phyloP scores from a whole-genome alignment of 2,329 filamentous ascomycete genomes.

The Clonostachys chloroleuca region DNA sequence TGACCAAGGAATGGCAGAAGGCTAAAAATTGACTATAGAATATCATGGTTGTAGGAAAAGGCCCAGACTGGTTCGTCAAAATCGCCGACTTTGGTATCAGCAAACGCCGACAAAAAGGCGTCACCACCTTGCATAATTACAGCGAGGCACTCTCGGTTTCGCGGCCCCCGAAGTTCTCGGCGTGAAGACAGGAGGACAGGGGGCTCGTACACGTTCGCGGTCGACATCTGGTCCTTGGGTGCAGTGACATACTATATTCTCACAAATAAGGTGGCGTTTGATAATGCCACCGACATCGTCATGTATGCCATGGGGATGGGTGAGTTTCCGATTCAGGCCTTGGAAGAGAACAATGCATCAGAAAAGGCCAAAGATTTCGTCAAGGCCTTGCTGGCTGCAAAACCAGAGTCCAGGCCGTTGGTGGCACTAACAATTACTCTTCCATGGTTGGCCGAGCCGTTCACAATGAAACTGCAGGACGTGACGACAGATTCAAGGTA shows the following conservation, averaged over 20 bases:
- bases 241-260: not conserved
- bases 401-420: not conserved
- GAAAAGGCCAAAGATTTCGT: not conserved
- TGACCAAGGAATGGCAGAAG: slow-evolving; percentile 4
- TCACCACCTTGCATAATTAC: not conserved
- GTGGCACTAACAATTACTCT: not conserved
- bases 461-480: too few species aligned
- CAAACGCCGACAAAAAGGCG: slow-evolving; percentile 6
- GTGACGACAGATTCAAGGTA: too few species aligned
- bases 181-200: too few species aligned
- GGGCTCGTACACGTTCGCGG: not conserved
- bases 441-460: not conserved
- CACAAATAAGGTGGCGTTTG: not conserved
- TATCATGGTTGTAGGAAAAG: slow-evolving; percentile 1
- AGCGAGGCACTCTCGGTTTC: not conserved
- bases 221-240: not conserved
- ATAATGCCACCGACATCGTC: too few species aligned
- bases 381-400: not conserved
- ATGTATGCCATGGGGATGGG: too few species aligned
- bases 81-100: slow-evolving; percentile 14
- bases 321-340: too few species aligned
- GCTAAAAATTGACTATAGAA: slow-evolving; percentile 10
- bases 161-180: not conserved
- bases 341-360: too few species aligned
- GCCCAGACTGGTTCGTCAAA: slow-evolving; percentile 12